These are phyloP conservation scores for Teunomyces atbi DNA, from an alignment of 805 yeast genomes.

Conservation along the genomic window DNA sequence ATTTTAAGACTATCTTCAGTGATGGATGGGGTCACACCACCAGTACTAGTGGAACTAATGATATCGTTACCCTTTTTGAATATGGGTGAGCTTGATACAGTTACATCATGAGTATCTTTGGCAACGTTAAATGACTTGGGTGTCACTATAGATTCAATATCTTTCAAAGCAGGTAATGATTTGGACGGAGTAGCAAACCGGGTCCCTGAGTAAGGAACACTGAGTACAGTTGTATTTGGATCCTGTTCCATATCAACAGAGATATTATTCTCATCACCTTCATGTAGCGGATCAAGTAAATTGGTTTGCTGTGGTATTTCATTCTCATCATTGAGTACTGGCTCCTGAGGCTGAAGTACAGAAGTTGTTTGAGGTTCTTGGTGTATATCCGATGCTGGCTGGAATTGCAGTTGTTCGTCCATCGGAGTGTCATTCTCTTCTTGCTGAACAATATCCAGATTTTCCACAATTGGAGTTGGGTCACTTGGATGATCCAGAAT, in stretches of 20 bases:
- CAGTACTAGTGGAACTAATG: neutral
- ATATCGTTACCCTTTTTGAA: neutral
- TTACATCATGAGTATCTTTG: conserved; percentile 22
- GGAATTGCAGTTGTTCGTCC: neutral
- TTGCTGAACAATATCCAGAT: neutral
- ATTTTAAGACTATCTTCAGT: conserved; percentile 13
- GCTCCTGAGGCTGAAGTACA: neutral
- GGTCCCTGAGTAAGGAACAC: conserved; percentile 8
- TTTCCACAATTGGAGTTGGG: neutral
- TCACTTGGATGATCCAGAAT: neutral
- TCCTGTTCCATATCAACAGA: conserved; percentile 6
- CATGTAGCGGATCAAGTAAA: neutral
- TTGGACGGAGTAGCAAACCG: conserved; percentile 41
- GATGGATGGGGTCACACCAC: neutral
- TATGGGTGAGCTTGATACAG: conserved; percentile 22
- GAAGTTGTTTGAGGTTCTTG: neutral
- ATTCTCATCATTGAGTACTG: neutral
- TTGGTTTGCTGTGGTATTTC: neutral
- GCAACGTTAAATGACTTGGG: conserved; percentile 44
- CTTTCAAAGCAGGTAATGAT: conserved; percentile 41
- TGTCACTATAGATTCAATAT: conserved; percentile 39
- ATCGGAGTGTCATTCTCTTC: neutral
- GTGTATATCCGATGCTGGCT: neutral
- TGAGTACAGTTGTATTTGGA: conserved; percentile 10
- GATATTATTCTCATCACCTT: neutral